Percentiles rank a stretch among this genome's conserved stretches.
Conservation (phyloP, 2,329 filamentous ascomycete species). For the Hymenoscyphus albidus region DNA sequence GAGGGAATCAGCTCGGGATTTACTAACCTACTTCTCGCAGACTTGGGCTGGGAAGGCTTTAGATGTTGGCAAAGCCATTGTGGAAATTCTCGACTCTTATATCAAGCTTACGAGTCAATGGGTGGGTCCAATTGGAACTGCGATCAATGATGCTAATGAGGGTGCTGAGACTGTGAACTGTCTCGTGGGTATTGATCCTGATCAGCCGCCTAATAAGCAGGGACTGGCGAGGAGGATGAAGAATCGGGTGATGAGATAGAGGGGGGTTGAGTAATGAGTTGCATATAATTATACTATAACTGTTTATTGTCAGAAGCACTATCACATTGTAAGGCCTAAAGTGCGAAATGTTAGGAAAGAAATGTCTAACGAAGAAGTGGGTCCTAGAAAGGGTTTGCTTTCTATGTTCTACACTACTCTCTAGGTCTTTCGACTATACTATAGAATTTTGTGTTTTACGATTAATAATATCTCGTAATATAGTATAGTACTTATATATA, state of each 20-base stretch:
- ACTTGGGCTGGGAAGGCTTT: background rate
- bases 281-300: background rate
- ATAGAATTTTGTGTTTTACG: no score
- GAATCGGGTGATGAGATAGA: background rate
- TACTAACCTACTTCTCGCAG: constrained; percentile 1
- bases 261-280: background rate
- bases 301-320: background rate
- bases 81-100: constrained; percentile 2
- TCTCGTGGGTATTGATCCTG: constrained; percentile 4
- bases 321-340: no score
- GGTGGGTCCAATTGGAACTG: background rate
- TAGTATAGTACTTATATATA: no score
- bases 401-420: no score
- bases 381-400: no score
- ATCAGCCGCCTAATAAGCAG: constrained; percentile 4
- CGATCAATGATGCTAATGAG: constrained; percentile 5
- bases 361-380: no score
- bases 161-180: constrained; percentile 1
- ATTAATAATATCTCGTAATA: no score
- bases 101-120: constrained; percentile 3
- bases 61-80: background rate
- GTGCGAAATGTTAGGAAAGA: no score
- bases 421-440: no score
- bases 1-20: background rate
- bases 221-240: background rate